Evolutionary conservation across 1,139 yeast species (phyloP).

Genomic region (Yamadazyma atmosphaerica): DNA sequence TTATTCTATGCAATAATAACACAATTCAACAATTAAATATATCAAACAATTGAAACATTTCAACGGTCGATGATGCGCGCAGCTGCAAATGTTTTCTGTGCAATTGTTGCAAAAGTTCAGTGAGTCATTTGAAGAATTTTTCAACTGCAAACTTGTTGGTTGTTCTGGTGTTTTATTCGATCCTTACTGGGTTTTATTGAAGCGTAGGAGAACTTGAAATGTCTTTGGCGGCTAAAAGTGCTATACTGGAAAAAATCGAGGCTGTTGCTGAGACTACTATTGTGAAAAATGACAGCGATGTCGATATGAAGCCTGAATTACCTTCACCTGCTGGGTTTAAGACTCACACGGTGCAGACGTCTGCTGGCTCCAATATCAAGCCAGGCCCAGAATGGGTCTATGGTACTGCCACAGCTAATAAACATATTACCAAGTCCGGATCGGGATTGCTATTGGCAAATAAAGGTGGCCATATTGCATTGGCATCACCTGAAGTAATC

Average conservation of each 20-base stretch:
- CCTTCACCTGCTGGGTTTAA: neutral
- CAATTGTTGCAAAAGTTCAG: conserved; percentile 5
- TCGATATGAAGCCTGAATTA: conserved; percentile 1
- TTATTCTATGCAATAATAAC: too few species aligned
- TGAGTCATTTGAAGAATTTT: conserved; percentile 1
- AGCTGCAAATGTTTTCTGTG: too few species aligned
- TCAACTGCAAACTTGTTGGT: too few species aligned
- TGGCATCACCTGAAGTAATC: conserved; percentile 48
- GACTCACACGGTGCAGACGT: neutral
- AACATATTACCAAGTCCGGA: conserved; percentile 10
- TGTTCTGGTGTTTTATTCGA: too few species aligned
- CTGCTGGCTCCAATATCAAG: neutral
- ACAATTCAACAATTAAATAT: too few species aligned
- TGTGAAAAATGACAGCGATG: conserved; percentile 9
- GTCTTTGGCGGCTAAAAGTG: neutral
- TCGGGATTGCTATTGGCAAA: conserved; percentile 27
- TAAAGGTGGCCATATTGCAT: conserved; percentile 35
- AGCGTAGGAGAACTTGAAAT: too few species aligned
- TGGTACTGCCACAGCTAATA: conserved; percentile 16
- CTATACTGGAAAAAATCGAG: neutral
- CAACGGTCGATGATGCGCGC: too few species aligned
- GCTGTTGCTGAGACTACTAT: conserved; percentile 8
- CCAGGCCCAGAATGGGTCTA: conserved; percentile 8
- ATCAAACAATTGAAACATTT: too few species aligned
- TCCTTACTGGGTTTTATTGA: too few species aligned